Evolutionary conservation across 2,329 filamentous ascomycete species (phyloP).

Genomic region (Lasiodiplodia sp.): DNA sequence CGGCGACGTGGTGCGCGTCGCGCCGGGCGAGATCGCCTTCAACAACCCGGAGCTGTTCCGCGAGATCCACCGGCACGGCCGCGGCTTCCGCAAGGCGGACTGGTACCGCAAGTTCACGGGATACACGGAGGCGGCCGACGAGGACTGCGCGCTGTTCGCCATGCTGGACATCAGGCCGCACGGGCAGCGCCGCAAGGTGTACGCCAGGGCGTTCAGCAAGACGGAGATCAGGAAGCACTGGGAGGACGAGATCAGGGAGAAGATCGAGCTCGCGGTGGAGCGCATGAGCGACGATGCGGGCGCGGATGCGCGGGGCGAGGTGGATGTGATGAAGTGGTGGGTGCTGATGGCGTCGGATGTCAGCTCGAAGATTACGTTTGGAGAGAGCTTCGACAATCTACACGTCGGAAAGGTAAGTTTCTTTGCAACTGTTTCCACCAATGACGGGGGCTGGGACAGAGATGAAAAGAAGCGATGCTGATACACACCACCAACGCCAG

Average conservation of each 20-base stretch:
- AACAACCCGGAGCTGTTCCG: conserved; percentile 40
- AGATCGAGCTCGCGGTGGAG: conserved; percentile 41
- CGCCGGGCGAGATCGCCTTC: conserved; percentile 41
- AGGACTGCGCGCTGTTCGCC: conserved; percentile 44
- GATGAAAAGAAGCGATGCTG: no score
- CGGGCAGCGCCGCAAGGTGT: conserved; percentile 44
- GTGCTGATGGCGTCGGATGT: conserved; percentile 52
- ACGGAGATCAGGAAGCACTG: conserved; percentile 45
- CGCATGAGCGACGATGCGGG: conserved; percentile 40
- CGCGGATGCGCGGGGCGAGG: conserved; percentile 33
- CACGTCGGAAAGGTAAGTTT: conserved; percentile 43
- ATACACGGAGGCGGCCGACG: background rate
- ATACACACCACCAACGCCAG: conserved; percentile 29
- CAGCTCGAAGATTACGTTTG: conserved; percentile 48
- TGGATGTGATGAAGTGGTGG: conserved; percentile 49
- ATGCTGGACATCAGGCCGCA: conserved; percentile 47
- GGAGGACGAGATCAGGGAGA: conserved; percentile 44
- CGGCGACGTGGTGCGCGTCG: conserved; percentile 42
- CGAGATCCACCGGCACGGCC: conserved; percentile 41
- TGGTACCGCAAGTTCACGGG: background rate
- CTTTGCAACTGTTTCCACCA: background rate
- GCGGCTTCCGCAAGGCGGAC: conserved; percentile 32
- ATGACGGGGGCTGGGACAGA: background rate
- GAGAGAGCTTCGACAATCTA: conserved; percentile 49
- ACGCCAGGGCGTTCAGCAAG: conserved; percentile 47